A percentile compares a stretch with the other conserved stretches of the same genome.
Evolutionary conservation across 352 stramenopile genomes (phyloP).

Genomic region (Globisporangium cylindrosporum): DNA sequence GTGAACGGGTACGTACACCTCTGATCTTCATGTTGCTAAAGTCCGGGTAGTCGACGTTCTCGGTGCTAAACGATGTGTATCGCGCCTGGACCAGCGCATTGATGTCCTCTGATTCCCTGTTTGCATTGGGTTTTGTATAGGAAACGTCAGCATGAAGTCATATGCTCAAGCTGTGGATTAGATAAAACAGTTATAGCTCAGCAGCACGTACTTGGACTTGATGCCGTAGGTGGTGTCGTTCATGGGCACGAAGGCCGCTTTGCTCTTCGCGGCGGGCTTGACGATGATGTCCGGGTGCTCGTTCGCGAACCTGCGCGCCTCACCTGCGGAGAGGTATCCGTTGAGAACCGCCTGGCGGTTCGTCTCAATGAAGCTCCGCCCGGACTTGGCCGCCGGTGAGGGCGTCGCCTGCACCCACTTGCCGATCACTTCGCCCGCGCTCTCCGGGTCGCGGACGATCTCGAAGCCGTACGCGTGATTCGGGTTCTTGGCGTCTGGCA

Average conservation of each 20-base stretch:
- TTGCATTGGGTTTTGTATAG: background rate
- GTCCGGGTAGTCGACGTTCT: conserved; percentile 73
- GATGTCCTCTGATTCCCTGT: conserved; percentile 73
- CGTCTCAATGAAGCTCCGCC: conserved; percentile 78
- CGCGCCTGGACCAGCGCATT: conserved; percentile 63
- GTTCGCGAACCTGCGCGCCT: conserved; percentile 58
- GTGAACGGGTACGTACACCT: conserved; percentile 39
- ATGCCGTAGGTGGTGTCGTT: conserved; percentile 68
- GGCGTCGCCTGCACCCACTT: conserved; percentile 70
- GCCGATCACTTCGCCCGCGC: conserved; percentile 65
- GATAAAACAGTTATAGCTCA: background rate
- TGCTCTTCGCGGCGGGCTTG: conserved; percentile 53
- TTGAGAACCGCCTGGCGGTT: conserved; percentile 64
- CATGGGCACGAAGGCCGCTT: conserved; percentile 48
- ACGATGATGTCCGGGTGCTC: conserved; percentile 75
- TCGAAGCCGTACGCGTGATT: conserved; percentile 70
- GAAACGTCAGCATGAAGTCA: background rate
- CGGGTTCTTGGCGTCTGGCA: conserved; percentile 59
- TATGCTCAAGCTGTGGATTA: background rate
- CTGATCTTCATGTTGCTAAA: conserved; percentile 81
- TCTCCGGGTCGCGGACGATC: conserved; percentile 67
- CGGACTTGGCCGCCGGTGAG: conserved; percentile 53
- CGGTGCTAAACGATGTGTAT: conserved; percentile 61
- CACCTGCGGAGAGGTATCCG: conserved; percentile 56
- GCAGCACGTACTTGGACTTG: conserved; percentile 59